Evolutionary conservation across 2,329 filamentous ascomycete genomes (phyloP).

Genomic region (Magnaporthales sp.): DNA sequence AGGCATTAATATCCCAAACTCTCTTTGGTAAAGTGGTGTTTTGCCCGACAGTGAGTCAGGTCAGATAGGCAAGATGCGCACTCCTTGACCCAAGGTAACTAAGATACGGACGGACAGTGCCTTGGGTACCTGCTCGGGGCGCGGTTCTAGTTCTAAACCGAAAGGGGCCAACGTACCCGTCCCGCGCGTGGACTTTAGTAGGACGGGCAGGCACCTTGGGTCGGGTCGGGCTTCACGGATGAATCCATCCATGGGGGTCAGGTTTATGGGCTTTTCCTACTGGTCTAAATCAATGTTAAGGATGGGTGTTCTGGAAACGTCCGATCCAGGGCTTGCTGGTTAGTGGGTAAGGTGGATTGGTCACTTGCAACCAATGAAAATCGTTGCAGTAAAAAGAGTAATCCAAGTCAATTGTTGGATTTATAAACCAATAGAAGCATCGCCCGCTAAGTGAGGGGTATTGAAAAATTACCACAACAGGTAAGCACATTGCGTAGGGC

Average conservation of each 20-base stretch:
- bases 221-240: neutral
- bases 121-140: neutral
- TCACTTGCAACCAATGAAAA: neutral
- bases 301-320: neutral
- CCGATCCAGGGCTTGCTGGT: neutral
- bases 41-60: neutral
- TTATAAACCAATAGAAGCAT: neutral
- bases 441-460: neutral
- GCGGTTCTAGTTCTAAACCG: neutral
- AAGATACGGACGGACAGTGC: neutral
- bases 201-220: neutral
- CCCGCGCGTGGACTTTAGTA: neutral
- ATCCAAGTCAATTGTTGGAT: neutral
- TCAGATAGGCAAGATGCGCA: neutral
- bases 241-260: neutral
- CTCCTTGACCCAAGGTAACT: neutral
- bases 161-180: neutral
- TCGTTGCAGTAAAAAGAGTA: neutral
- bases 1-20: neutral
- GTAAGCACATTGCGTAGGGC: neutral
- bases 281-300: neutral
- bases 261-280: neutral
- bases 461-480: neutral
- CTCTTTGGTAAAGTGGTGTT: neutral
- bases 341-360: neutral